A percentile compares a stretch with the other conserved stretches of the same genome.
Evolutionary conservation across 768 basidiomycete genomes (phyloP).

Genomic region (Tricholoma saponaceum): DNA sequence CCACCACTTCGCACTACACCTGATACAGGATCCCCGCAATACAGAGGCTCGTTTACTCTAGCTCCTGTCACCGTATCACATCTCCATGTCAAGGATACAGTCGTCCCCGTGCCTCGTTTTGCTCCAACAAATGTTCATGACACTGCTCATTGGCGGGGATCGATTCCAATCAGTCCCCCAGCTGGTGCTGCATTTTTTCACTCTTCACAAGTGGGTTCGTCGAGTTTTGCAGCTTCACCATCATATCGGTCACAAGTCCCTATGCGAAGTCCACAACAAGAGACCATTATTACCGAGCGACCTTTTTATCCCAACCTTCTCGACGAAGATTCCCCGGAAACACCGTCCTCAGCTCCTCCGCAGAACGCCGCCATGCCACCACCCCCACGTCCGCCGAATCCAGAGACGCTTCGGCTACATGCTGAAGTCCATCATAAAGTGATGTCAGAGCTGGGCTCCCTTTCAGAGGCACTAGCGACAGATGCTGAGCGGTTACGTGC

Average conservation of each 20-base stretch:
- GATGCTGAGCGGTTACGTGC: conserved; percentile 76
- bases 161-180: not conserved
- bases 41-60: conserved; percentile 5
- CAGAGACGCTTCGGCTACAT: conserved; percentile 81
- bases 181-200: not conserved
- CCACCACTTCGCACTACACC: not conserved
- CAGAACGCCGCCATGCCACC: conserved; percentile 25
- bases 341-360: conserved; percentile 12
- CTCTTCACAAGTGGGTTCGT: not conserved
- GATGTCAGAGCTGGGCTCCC: conserved; percentile 63
- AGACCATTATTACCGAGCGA: conserved; percentile 16
- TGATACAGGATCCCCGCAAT: conserved; percentile 10
- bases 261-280: conserved; percentile 12
- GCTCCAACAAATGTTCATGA: not conserved
- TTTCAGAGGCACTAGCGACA: conserved; percentile 56
- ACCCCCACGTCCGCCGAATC: conserved; percentile 86
- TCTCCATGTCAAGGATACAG: not conserved
- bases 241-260: conserved; percentile 5
- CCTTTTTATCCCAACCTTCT: conserved; percentile 51
- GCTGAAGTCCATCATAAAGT: conserved; percentile 74
- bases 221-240: not conserved
- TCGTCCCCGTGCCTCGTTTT: not conserved
- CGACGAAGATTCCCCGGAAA: conserved; percentile 52
- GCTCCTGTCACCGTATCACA: not conserved
- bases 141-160: not conserved